Evolutionary conservation across 2,329 filamentous ascomycete species (phyloP).

Genomic region (Colletotrichum musae): DNA sequence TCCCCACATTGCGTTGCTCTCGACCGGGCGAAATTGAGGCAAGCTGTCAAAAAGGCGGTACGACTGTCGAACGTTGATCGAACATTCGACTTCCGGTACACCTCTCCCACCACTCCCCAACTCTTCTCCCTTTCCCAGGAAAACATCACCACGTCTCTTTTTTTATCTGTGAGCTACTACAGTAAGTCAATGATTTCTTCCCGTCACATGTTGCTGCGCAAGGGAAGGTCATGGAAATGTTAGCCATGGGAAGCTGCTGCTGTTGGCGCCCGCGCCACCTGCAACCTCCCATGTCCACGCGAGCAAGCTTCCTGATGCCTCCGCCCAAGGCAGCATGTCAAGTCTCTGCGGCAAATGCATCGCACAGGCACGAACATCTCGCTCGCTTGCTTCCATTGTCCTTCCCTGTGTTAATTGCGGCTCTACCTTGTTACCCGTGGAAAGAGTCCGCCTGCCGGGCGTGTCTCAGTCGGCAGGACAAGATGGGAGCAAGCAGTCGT

Average conservation of each 20-base stretch:
- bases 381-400: background rate
- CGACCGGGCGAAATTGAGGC: slow-evolving; percentile 46
- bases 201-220: background rate
- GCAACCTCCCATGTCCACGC: slow-evolving; percentile 36
- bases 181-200: slow-evolving; percentile 16
- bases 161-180: background rate
- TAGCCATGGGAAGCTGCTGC: slow-evolving; percentile 2
- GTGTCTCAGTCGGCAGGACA: slow-evolving; percentile 22
- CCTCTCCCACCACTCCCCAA: slow-evolving; percentile 43
- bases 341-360: too few species aligned
- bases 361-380: too few species aligned
- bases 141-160: slow-evolving; percentile 14
- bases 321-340: background rate
- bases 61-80: slow-evolving; percentile 34
- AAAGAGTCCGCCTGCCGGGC: too few species aligned
- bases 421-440: background rate
- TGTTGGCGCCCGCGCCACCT: slow-evolving; percentile 16
- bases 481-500: slow-evolving; percentile 2
- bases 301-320: slow-evolving; percentile 18
- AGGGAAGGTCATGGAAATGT: background rate
- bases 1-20: slow-evolving; percentile 47
- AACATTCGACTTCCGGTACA: slow-evolving; percentile 20
- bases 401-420: background rate
- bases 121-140: slow-evolving; percentile 43
- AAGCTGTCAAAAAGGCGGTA: slow-evolving; percentile 53